A percentile compares a stretch with the other conserved stretches of the same genome.
These are phyloP conservation scores for Rubus parviflorus DNA, from an alignment of 306 rosid species.

Conservation along the genomic window DNA sequence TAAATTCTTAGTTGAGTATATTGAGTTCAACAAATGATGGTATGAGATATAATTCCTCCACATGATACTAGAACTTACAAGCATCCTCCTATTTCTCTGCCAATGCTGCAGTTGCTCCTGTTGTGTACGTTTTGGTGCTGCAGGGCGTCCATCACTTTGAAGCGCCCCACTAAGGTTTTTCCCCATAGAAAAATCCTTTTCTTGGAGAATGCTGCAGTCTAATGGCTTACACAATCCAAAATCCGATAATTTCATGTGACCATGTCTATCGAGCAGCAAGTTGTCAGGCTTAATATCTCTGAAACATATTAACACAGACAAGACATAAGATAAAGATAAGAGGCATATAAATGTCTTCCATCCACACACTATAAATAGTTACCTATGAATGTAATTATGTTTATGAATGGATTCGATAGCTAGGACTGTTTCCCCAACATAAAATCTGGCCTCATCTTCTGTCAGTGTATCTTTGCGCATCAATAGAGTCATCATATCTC, in stretches of 20 bases:
- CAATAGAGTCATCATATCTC: slow-evolving; percentile 98
- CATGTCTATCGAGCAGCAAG: slow-evolving; percentile 86
- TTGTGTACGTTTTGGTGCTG: slow-evolving; percentile 89
- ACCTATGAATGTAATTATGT: slow-evolving; percentile 98
- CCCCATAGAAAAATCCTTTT: slow-evolving; percentile 80
- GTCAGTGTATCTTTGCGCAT: slow-evolving; percentile 97
- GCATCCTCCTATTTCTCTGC: slow-evolving; percentile 98
- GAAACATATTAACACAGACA: slow-evolving; percentile 34
- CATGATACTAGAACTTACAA: slow-evolving; percentile 60
- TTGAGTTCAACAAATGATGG: neutral
- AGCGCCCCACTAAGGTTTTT: slow-evolving; percentile 89
- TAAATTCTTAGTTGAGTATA: neutral
- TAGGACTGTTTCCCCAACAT: slow-evolving; percentile 94
- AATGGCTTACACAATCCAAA: slow-evolving; percentile 97
- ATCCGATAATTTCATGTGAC: slow-evolving; percentile 97
- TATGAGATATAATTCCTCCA: too few relatives aligned
- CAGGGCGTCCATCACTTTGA: slow-evolving; percentile 89
- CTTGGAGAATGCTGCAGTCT: slow-evolving; percentile 95
- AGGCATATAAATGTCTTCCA: slow-evolving; percentile 19
- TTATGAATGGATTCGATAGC: slow-evolving; percentile 96
- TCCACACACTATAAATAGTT: slow-evolving; percentile 11
- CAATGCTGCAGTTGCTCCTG: slow-evolving; percentile 98
- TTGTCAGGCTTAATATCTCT: slow-evolving; percentile 99
- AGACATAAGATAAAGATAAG: slow-evolving; percentile 21
- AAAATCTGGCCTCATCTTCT: slow-evolving; percentile 92